A percentile compares a stretch with the other conserved stretches of the same genome.
phyloP scores from a whole-genome alignment of 164 flowering plant genomes.

The Vitis cinerea region DNA sequence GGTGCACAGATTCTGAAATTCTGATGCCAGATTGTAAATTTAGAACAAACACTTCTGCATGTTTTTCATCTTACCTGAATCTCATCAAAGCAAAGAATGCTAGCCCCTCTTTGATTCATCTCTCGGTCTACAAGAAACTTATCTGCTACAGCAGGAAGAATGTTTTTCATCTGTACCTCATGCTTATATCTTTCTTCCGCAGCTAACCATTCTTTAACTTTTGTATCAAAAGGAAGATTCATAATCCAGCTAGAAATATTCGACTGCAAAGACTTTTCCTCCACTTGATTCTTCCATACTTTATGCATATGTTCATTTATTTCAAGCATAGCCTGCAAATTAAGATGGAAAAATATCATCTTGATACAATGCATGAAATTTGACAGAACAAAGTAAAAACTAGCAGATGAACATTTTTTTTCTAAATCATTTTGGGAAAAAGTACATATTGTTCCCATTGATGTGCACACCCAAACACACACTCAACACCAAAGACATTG shows the following conservation, averaged over 20 bases:
- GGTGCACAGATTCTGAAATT: neutral
- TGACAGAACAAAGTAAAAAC: neutral
- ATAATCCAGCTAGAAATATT: constrained; percentile 76
- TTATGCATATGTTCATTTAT: constrained; percentile 89
- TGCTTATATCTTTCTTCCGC: constrained; percentile 85
- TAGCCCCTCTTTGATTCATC: constrained; percentile 66
- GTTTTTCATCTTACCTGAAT: constrained; percentile 60
- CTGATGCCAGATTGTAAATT: no score
- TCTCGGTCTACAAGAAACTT: constrained; percentile 70
- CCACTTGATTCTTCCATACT: constrained; percentile 78
- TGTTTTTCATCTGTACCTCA: constrained; percentile 75
- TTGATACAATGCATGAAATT: neutral
- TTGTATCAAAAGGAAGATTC: constrained; percentile 83
- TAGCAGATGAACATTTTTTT: neutral
- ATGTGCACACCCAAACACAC: no score
- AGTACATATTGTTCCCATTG: no score
- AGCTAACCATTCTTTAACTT: constrained; percentile 90
- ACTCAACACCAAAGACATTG: no score
- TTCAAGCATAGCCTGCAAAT: constrained; percentile 87
- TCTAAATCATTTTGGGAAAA: neutral
- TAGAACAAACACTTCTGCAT: neutral
- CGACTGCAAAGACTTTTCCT: constrained; percentile 58
- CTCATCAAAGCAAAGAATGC: constrained; percentile 97
- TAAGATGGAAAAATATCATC: neutral
- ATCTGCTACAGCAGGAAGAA: constrained; percentile 97